Evolutionary conservation across 257 asterid genomes (phyloP).

Genomic region (Jacaranda mimosifolia): DNA sequence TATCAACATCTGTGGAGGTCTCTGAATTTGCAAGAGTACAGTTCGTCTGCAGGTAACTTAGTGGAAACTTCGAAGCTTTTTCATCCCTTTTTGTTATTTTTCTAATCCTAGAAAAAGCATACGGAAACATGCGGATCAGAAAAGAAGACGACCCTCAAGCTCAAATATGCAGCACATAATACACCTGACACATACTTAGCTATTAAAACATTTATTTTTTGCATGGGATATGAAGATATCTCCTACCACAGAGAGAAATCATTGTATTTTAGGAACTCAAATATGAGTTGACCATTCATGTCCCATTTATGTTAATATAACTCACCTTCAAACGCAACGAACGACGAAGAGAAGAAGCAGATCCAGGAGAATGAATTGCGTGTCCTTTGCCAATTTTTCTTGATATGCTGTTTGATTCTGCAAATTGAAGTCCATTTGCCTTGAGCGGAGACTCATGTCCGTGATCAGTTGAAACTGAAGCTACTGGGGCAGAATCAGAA

Average conservation of each 20-base stretch:
- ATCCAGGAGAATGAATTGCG: slow-evolving; percentile 59
- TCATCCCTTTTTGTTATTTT: no score
- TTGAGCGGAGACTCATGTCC: slow-evolving; percentile 56
- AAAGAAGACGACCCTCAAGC: not conserved
- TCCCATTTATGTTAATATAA: slow-evolving; percentile 7
- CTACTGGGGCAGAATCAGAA: slow-evolving; percentile 66
- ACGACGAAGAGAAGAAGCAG: slow-evolving; percentile 70
- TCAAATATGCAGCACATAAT: not conserved
- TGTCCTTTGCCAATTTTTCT: slow-evolving; percentile 57
- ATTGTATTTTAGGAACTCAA: slow-evolving; percentile 5
- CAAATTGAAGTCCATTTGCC: slow-evolving; percentile 49
- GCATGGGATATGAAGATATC: not conserved
- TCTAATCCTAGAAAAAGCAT: no score
- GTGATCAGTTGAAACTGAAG: slow-evolving; percentile 70
- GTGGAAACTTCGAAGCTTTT: no score
- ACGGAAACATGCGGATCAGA: no score
- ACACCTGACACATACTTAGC: not conserved
- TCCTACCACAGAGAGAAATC: not conserved
- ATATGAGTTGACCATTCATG: slow-evolving; percentile 14
- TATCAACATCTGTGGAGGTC: not conserved
- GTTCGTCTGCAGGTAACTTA: no score
- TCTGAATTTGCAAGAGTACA: not conserved
- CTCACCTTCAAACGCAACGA: slow-evolving; percentile 79
- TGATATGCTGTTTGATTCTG: slow-evolving; percentile 46
- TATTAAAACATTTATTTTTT: not conserved